Conservation (phyloP, 352 stramenopile species). For the Phytophthora sojae region DNA sequence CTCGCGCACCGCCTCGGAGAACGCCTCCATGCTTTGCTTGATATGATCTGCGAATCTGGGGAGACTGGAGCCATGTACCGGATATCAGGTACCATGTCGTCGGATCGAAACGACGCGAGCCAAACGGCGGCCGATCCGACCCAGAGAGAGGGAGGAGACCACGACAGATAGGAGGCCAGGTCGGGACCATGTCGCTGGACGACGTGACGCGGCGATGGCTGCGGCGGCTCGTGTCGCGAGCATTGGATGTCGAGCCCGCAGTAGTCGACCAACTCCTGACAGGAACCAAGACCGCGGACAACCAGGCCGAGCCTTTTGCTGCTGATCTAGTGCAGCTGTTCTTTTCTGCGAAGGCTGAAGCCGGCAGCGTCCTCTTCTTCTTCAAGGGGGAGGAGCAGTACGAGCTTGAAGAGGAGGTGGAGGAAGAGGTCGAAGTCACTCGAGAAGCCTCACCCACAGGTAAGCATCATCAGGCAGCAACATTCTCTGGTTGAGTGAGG, state of each 20-base stretch:
- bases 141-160: too few relatives aligned
- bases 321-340: constrained; percentile 60
- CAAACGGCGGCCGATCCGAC: constrained; percentile 14
- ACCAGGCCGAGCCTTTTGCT: constrained; percentile 47
- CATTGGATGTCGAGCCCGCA: constrained; percentile 62
- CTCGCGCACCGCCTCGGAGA: constrained; percentile 39
- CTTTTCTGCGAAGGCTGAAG: constrained; percentile 59
- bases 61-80: constrained; percentile 12
- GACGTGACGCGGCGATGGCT: constrained; percentile 64
- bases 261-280: constrained; percentile 67
- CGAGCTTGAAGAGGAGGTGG: constrained; percentile 81
- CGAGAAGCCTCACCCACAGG: constrained; percentile 38
- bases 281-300: constrained; percentile 40
- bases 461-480: constrained; percentile 2
- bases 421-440: constrained; percentile 80
- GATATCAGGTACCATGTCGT: constrained; percentile 14
- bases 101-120: constrained; percentile 32
- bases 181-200: constrained; percentile 48
- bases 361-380: constrained; percentile 84
- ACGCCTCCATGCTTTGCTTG: constrained; percentile 32
- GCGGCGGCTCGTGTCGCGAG: constrained; percentile 62
- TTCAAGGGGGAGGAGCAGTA: constrained; percentile 70
- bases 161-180: neutral
- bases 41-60: too few relatives aligned
- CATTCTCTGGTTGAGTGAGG: neutral